Evolutionary conservation across 306 rosid species (phyloP).

Genomic region (Cucurbita moschata): DNA sequence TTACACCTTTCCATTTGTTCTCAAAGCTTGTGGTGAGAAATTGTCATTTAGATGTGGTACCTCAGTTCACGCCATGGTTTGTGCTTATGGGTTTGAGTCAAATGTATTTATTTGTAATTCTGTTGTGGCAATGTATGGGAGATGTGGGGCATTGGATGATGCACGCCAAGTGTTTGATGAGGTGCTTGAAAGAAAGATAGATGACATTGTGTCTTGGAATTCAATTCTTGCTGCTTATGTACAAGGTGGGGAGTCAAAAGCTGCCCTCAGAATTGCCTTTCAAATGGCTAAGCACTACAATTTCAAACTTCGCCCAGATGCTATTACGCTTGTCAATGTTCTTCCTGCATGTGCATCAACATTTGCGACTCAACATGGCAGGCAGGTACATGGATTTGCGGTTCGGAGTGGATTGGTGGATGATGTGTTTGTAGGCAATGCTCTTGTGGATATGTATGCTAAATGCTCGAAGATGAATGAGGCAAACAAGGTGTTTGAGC

Average conservation of each 20-base stretch:
- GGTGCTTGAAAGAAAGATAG: slow-evolving; percentile 33
- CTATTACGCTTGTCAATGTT: slow-evolving; percentile 53
- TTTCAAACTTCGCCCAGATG: slow-evolving; percentile 26
- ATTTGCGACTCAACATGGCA: slow-evolving; percentile 33
- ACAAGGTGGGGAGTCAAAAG: slow-evolving; percentile 19
- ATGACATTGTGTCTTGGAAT: slow-evolving; percentile 72
- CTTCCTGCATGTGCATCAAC: slow-evolving; percentile 60
- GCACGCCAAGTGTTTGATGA: slow-evolving; percentile 61
- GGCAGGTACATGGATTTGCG: slow-evolving; percentile 51
- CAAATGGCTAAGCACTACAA: slow-evolving; percentile 20
- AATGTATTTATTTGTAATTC: slow-evolving; percentile 77
- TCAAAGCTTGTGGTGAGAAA: slow-evolving; percentile 58
- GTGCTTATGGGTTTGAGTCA: slow-evolving; percentile 30
- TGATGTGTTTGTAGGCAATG: slow-evolving; percentile 76
- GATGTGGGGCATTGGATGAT: slow-evolving; percentile 23
- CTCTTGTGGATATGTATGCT: slow-evolving; percentile 63
- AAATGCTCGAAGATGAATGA: slow-evolving; percentile 61
- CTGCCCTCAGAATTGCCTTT: slow-evolving; percentile 30
- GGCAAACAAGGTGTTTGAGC: slow-evolving; percentile 47
- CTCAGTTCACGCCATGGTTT: slow-evolving; percentile 33
- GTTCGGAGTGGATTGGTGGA: slow-evolving; percentile 47
- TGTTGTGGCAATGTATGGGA: slow-evolving; percentile 57
- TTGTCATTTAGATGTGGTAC: slow-evolving; percentile 23
- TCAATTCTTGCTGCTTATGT: slow-evolving; percentile 46
- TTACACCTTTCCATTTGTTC: slow-evolving; percentile 52